A percentile compares a stretch with the other conserved stretches of the same genome.
Conservation (phyloP, 176 grass and related monocot genomes). For the Tillandsia leiboldiana region DNA sequence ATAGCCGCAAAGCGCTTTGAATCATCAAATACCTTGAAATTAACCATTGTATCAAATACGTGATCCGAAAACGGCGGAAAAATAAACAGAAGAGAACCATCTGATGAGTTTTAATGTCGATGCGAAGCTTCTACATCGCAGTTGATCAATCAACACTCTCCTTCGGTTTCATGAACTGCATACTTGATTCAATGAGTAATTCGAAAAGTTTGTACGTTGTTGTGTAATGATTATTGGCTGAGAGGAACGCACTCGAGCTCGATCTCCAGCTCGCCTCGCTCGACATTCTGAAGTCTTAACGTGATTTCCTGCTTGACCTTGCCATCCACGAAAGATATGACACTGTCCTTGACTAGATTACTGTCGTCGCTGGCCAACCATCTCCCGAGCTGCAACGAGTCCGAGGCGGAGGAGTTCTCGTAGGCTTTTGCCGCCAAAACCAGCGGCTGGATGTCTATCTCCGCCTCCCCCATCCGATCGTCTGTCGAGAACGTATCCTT, state of each 20-base stretch:
- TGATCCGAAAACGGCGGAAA: too few relatives aligned
- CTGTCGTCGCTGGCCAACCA: conserved; percentile 55
- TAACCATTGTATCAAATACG: too few relatives aligned
- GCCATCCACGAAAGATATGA: conserved; percentile 46
- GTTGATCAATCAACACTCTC: too few relatives aligned
- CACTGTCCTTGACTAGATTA: conserved; percentile 49
- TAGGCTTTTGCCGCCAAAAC: conserved; percentile 70
- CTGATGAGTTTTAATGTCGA: too few relatives aligned
- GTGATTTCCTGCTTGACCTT: conserved; percentile 72
- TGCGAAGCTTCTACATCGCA: too few relatives aligned
- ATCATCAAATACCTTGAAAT: too few relatives aligned
- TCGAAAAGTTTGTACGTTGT: background rate
- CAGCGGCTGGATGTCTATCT: conserved; percentile 76
- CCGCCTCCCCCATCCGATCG: conserved; percentile 78
- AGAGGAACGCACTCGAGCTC: conserved; percentile 97
- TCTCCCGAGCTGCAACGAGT: conserved; percentile 50
- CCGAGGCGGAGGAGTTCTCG: conserved; percentile 35
- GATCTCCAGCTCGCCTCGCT: conserved; percentile 73
- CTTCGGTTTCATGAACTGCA: too few relatives aligned
- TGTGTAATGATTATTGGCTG: conserved; percentile 37
- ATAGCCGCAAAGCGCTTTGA: too few relatives aligned
- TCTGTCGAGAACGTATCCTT: conserved; percentile 88
- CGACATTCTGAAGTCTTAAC: conserved; percentile 73
- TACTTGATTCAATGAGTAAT: too few relatives aligned
- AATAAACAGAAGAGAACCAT: too few relatives aligned